Conservation (phyloP, 179 eudicot species). For the Drosera spatulata region DNA sequence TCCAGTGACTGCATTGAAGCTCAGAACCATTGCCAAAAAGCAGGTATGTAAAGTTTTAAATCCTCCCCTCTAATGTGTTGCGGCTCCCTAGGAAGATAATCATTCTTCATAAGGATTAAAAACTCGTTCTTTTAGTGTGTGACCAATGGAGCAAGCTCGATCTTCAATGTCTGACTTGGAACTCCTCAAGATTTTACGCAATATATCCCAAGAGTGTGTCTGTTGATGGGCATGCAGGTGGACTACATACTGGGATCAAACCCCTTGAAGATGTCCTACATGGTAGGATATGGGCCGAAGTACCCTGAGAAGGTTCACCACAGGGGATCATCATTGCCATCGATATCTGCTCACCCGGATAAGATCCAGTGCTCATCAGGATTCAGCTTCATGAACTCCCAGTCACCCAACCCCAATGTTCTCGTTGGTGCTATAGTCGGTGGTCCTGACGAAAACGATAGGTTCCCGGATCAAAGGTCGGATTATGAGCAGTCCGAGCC, state of each 20-base stretch:
- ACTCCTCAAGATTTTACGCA: too few species aligned
- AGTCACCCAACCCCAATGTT: slow-evolving; percentile 74
- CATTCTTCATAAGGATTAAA: too few species aligned
- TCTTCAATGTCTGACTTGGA: too few species aligned
- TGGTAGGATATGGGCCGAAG: slow-evolving; percentile 88
- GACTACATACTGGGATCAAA: slow-evolving; percentile 86
- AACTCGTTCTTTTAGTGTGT: too few species aligned
- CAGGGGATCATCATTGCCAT: slow-evolving; percentile 89
- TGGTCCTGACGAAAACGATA: slow-evolving; percentile 73
- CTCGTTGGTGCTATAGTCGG: slow-evolving; percentile 82
- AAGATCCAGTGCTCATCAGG: slow-evolving; percentile 84
- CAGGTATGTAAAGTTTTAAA: slow-evolving; percentile 27
- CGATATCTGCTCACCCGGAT: slow-evolving; percentile 55
- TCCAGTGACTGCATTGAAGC: slow-evolving; percentile 44
- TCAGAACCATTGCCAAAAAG: slow-evolving; percentile 62
- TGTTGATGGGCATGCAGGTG: slow-evolving; percentile 28
- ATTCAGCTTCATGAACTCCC: slow-evolving; percentile 49
- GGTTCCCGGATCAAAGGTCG: slow-evolving; percentile 66
- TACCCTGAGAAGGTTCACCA: slow-evolving; percentile 89
- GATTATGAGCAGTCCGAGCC: slow-evolving; percentile 95
- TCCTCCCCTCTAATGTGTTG: neutral
- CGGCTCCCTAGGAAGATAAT: neutral
- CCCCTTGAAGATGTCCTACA: slow-evolving; percentile 84
- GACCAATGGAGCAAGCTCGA: too few species aligned
- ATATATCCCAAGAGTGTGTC: neutral